Evolutionary conservation across 2,329 filamentous ascomycete genomes (phyloP).

Genomic region (Neonectria coccinea): DNA sequence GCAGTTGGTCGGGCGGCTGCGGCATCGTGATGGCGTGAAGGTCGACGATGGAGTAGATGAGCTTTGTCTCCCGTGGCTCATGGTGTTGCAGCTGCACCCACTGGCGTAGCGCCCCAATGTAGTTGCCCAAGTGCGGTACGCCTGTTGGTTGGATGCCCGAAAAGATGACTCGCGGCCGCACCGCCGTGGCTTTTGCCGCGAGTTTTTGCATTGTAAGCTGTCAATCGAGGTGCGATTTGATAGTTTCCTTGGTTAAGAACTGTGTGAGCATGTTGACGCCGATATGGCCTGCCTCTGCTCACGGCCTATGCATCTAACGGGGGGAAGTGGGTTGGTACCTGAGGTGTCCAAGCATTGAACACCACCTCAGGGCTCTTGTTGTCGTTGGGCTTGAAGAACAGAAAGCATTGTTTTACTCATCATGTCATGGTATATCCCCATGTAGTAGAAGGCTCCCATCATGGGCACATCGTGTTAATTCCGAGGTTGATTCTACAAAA

Average conservation of each 20-base stretch:
- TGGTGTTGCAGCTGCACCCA: constrained; percentile 84
- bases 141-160: constrained; percentile 98
- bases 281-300: neutral
- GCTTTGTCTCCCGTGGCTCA: constrained; percentile 65
- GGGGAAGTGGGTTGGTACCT: constrained; percentile 11
- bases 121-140: constrained; percentile 94
- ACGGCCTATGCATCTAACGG: constrained; percentile 41
- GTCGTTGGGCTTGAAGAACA: too few relatives aligned
- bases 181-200: neutral
- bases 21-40: constrained; percentile 90
- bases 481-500: constrained; percentile 37
- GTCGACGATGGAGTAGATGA: constrained; percentile 91
- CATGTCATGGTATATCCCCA: neutral
- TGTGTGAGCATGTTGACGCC: constrained; percentile 13
- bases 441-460: neutral
- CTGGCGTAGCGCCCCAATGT: constrained; percentile 86
- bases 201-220: constrained; percentile 9
- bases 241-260: neutral
- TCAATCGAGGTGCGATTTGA: neutral
- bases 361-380: neutral
- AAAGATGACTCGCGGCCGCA: constrained; percentile 72
- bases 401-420: neutral
- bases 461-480: neutral
- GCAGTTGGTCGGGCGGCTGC: constrained; percentile 72
- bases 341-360: too few relatives aligned